Base-by-base conservation (phyloP, 495 filamentous ascomycete species). In the Barbatosphaeria neglecta region DNA sequence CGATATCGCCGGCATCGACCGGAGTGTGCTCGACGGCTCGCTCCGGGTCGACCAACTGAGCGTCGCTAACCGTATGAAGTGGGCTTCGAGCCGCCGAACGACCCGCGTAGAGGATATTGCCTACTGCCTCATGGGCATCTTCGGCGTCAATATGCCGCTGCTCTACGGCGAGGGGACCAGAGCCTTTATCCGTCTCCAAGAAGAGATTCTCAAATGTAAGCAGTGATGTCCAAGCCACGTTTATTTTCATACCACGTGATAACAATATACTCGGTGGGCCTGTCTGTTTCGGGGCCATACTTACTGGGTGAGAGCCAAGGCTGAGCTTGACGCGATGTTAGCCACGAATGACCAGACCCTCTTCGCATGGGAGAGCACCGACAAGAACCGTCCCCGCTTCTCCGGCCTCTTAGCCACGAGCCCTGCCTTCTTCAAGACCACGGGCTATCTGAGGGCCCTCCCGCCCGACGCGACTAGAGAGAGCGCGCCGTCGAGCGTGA, bases 1-100 rank as follows among this genome's bases (percentile, higher is more conserved):
- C 0, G 18, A 22, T 0, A 50, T 46, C 11, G 63, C 57, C 3
- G 38, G 50, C 13, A 60, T 66, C 8, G 52, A 47, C 17, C 2
- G 4, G 24, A 9, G 24, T 9, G 24, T 25, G 4, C 24, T 25
- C 24, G 24, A 25, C 9, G 9, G 9, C 4, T 4, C 24, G 24
- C 24, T 25, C 4, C 4, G 4, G 4, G 24, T 25, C 4, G 24
- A 25, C 4, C 24, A 25, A 9, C 24, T 25, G 24, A 25, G 24
- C 24, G 24, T 25, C 9, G 24, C 9, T 9, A 25, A 25, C 24
- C 24, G 24, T 4, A 25, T 9, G 24, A 25, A 25, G 24, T 25
- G 24, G n/a, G n/a, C 24, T 9, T 25, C 24, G 4, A 4, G 24
- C 4, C 24, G 24, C 24, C 24, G 24, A 9, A 25, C 24, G 24